A percentile compares a stretch with the other conserved stretches of the same genome.
Evolutionary conservation across 2,329 filamentous ascomycete species (phyloP).

Genomic region (Colletotrichum sp.): DNA sequence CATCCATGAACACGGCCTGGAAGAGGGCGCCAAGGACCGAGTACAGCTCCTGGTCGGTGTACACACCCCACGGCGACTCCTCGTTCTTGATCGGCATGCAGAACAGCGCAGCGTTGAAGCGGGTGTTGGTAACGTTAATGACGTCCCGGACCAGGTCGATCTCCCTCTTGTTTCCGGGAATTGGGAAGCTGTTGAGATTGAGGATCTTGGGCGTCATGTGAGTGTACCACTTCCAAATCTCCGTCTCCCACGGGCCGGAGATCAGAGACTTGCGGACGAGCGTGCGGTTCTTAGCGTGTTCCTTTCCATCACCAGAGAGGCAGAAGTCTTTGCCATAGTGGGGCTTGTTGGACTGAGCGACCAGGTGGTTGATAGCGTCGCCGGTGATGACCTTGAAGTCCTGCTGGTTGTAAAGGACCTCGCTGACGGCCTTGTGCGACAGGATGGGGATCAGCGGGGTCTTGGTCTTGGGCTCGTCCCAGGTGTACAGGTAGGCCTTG

Average conservation of each 20-base stretch:
- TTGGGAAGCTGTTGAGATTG: conserved; percentile 29
- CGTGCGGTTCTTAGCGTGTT: conserved; percentile 43
- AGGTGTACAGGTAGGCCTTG: conserved; percentile 63
- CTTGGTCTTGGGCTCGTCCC: conserved; percentile 53
- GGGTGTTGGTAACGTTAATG: conserved; percentile 58
- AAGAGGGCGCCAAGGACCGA: conserved; percentile 62
- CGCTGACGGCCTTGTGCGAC: conserved; percentile 58
- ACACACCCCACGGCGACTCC: conserved; percentile 54
- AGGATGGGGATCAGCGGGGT: conserved; percentile 52
- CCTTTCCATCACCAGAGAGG: conserved; percentile 48
- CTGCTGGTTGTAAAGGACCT: conserved; percentile 56
- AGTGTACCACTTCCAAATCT: conserved; percentile 27
- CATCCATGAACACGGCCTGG: conserved; percentile 58
- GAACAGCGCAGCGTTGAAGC: conserved; percentile 60
- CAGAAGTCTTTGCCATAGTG: conserved; percentile 49
- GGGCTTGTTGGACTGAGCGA: conserved; percentile 46
- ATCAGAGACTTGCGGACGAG: conserved; percentile 46
- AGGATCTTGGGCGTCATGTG: conserved; percentile 30
- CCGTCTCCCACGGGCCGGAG: conserved; percentile 12
- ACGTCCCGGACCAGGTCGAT: conserved; percentile 44
- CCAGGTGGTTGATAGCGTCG: conserved; percentile 56
- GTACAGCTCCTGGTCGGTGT: conserved; percentile 63
- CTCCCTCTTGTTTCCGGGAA: conserved; percentile 29
- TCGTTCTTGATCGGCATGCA: conserved; percentile 59
- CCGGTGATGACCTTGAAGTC: conserved; percentile 66